These are phyloP conservation scores for Pseudocercospora fijiensis DNA, from an alignment of 2,329 filamentous ascomycete species.

Conservation along the genomic window DNA sequence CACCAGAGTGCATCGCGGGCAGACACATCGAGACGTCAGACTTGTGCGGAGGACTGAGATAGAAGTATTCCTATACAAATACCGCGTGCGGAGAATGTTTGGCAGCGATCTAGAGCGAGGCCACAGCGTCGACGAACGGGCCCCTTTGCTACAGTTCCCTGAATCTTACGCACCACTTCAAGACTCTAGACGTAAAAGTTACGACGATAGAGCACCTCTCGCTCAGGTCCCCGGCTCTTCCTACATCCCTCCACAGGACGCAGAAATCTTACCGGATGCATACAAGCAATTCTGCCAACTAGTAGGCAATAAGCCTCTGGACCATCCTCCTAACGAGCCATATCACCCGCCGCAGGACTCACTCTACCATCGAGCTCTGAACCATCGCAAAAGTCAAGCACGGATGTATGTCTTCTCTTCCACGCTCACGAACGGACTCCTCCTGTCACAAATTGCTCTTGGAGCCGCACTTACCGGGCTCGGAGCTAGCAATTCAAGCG, in stretches of 20 bases:
- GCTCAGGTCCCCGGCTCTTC: constrained; percentile 31
- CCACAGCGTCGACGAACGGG: constrained; percentile 27
- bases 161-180: constrained; percentile 17
- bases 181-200: constrained; percentile 6
- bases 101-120: constrained; percentile 6
- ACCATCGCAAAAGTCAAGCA: constrained; percentile 36
- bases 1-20: background rate
- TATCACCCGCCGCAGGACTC: constrained; percentile 34
- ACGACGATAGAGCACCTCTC: constrained; percentile 32
- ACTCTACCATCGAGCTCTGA: constrained; percentile 40
- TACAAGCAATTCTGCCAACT: constrained; percentile 43
- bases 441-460: constrained; percentile 43
- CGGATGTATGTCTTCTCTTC: constrained; percentile 41
- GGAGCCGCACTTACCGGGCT: constrained; percentile 44
- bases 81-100: constrained; percentile 11
- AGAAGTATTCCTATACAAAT: background rate
- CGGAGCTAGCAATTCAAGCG: constrained; percentile 39
- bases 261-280: constrained; percentile 17
- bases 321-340: constrained; percentile 30
- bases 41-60: background rate
- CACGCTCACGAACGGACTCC: constrained; percentile 40
- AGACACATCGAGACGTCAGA: background rate
- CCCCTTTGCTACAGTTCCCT: constrained; percentile 34
- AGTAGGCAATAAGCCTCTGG: constrained; percentile 39
- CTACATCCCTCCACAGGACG: constrained; percentile 6